These are phyloP conservation scores for Ambrosiella xylebori DNA, from an alignment of 2,329 filamentous ascomycete genomes.

Conservation along the genomic window DNA sequence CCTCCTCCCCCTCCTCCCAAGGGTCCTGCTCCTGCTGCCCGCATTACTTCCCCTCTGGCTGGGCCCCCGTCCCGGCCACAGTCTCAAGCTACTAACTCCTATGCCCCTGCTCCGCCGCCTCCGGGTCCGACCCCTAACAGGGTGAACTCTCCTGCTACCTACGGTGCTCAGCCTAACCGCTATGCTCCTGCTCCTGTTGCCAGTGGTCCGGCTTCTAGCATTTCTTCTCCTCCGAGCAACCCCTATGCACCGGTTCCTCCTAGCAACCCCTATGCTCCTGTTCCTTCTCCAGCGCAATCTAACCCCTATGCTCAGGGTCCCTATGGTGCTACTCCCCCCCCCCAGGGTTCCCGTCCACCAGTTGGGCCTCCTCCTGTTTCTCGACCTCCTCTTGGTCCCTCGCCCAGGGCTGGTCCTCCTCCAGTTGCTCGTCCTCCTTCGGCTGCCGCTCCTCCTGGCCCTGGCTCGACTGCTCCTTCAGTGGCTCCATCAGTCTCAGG, in stretches of 20 bases:
- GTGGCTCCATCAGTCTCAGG: conserved; percentile 39
- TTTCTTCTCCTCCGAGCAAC: conserved; percentile 27
- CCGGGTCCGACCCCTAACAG: conserved; percentile 22
- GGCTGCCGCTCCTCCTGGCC: conserved; percentile 30
- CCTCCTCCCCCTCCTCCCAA: conserved; percentile 77
- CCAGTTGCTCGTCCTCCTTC: conserved; percentile 19
- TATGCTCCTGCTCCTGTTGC: conserved; percentile 33
- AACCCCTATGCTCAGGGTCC: conserved; percentile 27
- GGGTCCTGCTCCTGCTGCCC: conserved; percentile 44
- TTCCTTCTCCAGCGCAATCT: not conserved
- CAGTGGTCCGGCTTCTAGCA: conserved; percentile 25
- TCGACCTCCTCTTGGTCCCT: conserved; percentile 17
- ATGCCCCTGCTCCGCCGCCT: conserved; percentile 34
- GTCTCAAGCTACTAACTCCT: conserved; percentile 13
- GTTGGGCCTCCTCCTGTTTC: conserved; percentile 15
- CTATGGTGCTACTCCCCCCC: conserved; percentile 20
- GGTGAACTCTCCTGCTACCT: conserved; percentile 55
- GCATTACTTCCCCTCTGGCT: conserved; percentile 54
- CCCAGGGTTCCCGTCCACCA: conserved; percentile 24
- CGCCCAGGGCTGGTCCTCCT: conserved; percentile 2
- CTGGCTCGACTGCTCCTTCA: conserved; percentile 26
- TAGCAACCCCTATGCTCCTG: conserved; percentile 4
- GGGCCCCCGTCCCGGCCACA: conserved; percentile 25
- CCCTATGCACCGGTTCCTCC: conserved; percentile 25
- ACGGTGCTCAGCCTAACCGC: conserved; percentile 44